These are phyloP conservation scores for Chamaecrista fasciculata DNA, from an alignment of 306 rosid genomes.

Conservation along the genomic window DNA sequence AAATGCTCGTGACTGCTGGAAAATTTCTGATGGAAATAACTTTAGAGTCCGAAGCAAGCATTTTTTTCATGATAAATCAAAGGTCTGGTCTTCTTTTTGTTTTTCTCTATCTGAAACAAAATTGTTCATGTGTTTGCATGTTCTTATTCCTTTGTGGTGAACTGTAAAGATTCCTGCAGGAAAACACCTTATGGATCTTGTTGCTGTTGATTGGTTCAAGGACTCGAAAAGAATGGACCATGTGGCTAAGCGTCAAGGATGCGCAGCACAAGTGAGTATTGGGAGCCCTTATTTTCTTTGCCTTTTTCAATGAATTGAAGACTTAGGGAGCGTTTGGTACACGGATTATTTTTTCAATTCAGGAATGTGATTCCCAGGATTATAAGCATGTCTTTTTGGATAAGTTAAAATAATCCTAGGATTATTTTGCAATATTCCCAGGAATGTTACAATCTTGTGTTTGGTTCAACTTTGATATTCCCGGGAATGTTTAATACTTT, in stretches of 20 bases:
- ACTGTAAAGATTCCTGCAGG: constrained; percentile 84
- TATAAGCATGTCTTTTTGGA: no score
- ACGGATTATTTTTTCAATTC: no score
- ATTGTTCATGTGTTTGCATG: constrained; percentile 18
- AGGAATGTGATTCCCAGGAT: no score
- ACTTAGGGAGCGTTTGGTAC: no score
- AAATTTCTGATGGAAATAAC: constrained; percentile 86
- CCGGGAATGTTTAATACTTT: no score
- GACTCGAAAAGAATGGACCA: constrained; percentile 98
- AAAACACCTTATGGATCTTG: constrained; percentile 92
- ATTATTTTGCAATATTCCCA: no score
- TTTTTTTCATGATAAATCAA: constrained; percentile 80
- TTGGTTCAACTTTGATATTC: no score
- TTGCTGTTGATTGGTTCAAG: constrained; percentile 98
- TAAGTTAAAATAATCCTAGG: no score
- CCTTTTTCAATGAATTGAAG: not conserved
- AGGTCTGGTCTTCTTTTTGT: constrained; percentile 51
- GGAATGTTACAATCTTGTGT: no score
- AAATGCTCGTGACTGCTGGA: constrained; percentile 94
- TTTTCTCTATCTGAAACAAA: constrained; percentile 11
- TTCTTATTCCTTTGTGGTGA: constrained; percentile 38
- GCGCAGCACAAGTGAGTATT: constrained; percentile 87
- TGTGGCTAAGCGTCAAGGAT: constrained; percentile 89
- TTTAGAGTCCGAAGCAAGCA: constrained; percentile 94
- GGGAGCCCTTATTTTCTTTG: not conserved